Percentiles rank a stretch among this genome's conserved stretches.
Conservation (phyloP, 1,284 basidiomycete genomes). For the Omphalotus olearius region DNA sequence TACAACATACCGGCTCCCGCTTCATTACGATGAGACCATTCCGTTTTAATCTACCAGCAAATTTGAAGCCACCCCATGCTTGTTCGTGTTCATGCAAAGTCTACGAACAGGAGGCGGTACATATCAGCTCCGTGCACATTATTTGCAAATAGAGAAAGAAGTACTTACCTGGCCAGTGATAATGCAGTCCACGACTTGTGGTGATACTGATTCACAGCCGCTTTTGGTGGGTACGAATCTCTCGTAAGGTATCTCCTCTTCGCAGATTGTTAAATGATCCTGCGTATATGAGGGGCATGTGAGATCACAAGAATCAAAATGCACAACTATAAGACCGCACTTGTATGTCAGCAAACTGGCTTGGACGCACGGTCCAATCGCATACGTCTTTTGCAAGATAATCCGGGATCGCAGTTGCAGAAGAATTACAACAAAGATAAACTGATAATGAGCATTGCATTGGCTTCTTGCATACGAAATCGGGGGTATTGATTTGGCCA, state of each 20-base stretch:
- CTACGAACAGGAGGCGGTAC: constrained; percentile 20
- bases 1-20: constrained; percentile 36
- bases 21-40: constrained; percentile 39
- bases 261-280: constrained; percentile 14
- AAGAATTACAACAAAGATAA: constrained; percentile 29
- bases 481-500: constrained; percentile 14
- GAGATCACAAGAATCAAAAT: background rate
- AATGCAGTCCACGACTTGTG: constrained; percentile 28
- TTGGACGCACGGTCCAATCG: constrained; percentile 1
- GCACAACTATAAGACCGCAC: constrained; percentile 10
- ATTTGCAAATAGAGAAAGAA: background rate
- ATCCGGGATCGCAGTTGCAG: constrained; percentile 19
- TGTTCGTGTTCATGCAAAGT: constrained; percentile 40
- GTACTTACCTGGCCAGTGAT: constrained; percentile 35
- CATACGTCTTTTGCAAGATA: constrained; percentile 2
- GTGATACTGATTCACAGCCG: constrained; percentile 6
- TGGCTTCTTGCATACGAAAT: constrained; percentile 34
- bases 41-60: constrained; percentile 33
- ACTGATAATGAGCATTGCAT: constrained; percentile 40
- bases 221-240: constrained; percentile 17
- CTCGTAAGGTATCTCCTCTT: constrained; percentile 23
- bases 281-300: background rate
- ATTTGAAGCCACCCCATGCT: constrained; percentile 44
- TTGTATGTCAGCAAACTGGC: constrained; percentile 16
- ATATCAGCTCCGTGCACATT: too few species aligned